phyloP scores from a whole-genome alignment of 108 stramenopile genomes.

The Thalassiosira profunda region DNA sequence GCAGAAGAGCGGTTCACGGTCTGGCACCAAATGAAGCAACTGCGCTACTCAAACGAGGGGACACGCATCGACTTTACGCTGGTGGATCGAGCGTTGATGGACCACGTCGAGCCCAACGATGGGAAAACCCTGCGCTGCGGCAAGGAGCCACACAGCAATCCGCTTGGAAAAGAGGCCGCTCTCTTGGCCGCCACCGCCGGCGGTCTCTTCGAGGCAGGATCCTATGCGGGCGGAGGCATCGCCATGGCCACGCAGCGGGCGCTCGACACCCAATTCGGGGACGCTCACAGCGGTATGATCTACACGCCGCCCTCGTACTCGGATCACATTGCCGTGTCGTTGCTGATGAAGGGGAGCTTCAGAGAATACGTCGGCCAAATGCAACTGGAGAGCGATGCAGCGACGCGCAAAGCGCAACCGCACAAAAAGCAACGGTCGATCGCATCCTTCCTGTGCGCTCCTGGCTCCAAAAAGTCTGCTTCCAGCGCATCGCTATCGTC shows the following conservation, averaged over 20 bases:
- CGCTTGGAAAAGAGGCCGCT: slow-evolving; percentile 79
- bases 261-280: slow-evolving; percentile 80
- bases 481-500: neutral
- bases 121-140: slow-evolving; percentile 65
- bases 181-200: slow-evolving; percentile 80
- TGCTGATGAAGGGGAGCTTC: slow-evolving; percentile 60
- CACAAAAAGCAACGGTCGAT: slow-evolving; percentile 88
- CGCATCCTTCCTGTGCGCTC: slow-evolving; percentile 68
- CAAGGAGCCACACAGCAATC: slow-evolving; percentile 35
- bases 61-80: slow-evolving; percentile 90
- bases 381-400: slow-evolving; percentile 39
- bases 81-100: slow-evolving; percentile 64
- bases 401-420: slow-evolving; percentile 84
- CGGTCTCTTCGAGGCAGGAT: slow-evolving; percentile 69
- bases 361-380: slow-evolving; percentile 8
- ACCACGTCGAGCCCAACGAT: slow-evolving; percentile 37
- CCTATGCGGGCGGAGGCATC: slow-evolving; percentile 91
- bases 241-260: slow-evolving; percentile 61
- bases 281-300: slow-evolving; percentile 87
- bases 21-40: slow-evolving; percentile 91
- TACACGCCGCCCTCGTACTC: slow-evolving; percentile 93
- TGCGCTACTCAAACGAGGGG: slow-evolving; percentile 87
- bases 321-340: slow-evolving; percentile 90
- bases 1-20: slow-evolving; percentile 88
- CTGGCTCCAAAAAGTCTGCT: slow-evolving; percentile 7